These are phyloP conservation scores for Vigna trinervia DNA, from an alignment of 306 rosid species.

Conservation along the genomic window DNA sequence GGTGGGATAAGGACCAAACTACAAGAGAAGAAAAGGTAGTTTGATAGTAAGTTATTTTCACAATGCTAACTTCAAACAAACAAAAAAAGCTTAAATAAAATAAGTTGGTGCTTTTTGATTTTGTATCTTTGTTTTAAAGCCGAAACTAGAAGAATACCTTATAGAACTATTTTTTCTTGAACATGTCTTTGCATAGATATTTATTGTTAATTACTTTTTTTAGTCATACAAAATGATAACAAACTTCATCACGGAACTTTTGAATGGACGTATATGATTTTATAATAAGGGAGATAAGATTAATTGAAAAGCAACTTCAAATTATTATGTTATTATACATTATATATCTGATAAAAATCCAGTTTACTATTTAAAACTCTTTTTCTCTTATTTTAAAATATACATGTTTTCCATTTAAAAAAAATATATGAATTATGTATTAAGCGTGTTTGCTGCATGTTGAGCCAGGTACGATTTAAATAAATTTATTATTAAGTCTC, in stretches of 20 bases:
- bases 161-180: too few relatives aligned
- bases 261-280: not conserved
- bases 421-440: too few relatives aligned
- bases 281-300: not conserved
- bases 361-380: not conserved
- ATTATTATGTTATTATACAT: not conserved
- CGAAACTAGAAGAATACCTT: not conserved
- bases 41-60: not conserved
- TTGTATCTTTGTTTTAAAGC: not conserved
- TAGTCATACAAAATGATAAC: not conserved
- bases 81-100: not conserved
- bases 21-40: not conserved
- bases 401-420: too few relatives aligned
- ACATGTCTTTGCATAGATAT: not conserved
- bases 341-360: not conserved
- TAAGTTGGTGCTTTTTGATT: not conserved
- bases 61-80: not conserved
- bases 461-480: too few relatives aligned
- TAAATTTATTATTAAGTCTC: too few relatives aligned
- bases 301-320: not conserved
- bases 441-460: too few relatives aligned
- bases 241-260: not conserved
- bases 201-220: not conserved
- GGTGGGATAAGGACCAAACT: not conserved
- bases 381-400: too few relatives aligned